Base-by-base conservation (phyloP, 805 yeast genomes). In the Clavispora fructus region DNA sequence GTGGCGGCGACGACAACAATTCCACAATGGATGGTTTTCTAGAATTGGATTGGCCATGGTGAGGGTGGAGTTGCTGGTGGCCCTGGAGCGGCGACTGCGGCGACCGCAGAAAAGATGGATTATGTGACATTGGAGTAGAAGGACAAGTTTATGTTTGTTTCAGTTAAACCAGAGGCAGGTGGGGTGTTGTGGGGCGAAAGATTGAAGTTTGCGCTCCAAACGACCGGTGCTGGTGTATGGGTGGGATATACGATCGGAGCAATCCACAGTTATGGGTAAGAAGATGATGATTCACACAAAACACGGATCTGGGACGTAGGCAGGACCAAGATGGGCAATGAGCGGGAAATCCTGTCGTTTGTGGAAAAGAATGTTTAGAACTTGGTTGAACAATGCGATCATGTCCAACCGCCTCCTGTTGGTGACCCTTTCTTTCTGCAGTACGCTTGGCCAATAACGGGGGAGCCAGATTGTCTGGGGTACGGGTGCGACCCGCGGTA, bases 1-100 rank as follows among this genome's bases (percentile, higher is more conserved):
- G 85, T 2, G 92, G 94, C 0, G 94, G 94, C 5, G 90, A 80
- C 13, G 87, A 80, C 31, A 85, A 67, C 68, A 85, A 67, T 60
- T 85, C 92, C 37, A 83, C 92, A 41, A 85, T 84, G 7, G 90
- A 83, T 0, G 87, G 77, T 52, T 83, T 70, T 29, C 75, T 56
- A n/a, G 68, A 58, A 6, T 62, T 57, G 8, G 35, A 32, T 27
- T 23, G 23, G 25, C 28, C 29, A 42, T 44, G 53, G 46, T 52
- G 54, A 4, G 51, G 45, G 39, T 50, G 54, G 38, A 54, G 50
- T 41, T 52, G 57, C 38, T 44, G 51, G 32, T 47, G 53, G 35
- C 43, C 51, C 40, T 45, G 49, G 39, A 47, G 43, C n/a, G 58
- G 58, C 40, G 52, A 49, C 33, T 42, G 56, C 8, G 58, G 58